Conservation (phyloP, 2,329 filamentous ascomycete genomes). For the Aspergillus sp. region DNA sequence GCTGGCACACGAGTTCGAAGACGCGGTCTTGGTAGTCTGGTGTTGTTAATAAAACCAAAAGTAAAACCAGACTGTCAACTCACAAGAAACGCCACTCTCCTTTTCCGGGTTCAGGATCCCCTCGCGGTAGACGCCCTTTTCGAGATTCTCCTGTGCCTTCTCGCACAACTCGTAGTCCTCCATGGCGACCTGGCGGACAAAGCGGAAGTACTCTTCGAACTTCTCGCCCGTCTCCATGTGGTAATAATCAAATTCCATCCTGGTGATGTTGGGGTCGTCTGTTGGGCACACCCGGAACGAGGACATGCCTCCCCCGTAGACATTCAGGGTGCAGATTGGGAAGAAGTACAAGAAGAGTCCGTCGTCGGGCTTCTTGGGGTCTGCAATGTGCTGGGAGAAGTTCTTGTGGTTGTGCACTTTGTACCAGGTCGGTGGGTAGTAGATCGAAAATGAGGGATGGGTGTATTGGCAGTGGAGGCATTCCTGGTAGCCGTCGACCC, state of each 20-base stretch:
- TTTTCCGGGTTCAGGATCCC: constrained; percentile 57
- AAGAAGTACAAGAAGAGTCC: constrained; percentile 60
- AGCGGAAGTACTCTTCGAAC: constrained; percentile 58
- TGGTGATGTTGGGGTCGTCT: constrained; percentile 48
- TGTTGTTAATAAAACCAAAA: neutral
- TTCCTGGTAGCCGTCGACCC: constrained; percentile 60
- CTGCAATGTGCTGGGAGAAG: constrained; percentile 57
- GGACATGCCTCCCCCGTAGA: constrained; percentile 60
- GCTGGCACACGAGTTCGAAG: constrained; percentile 45
- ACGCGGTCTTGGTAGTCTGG: constrained; percentile 50
- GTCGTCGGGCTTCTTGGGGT: constrained; percentile 53
- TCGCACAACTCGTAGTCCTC: constrained; percentile 60
- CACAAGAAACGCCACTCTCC: constrained; percentile 56
- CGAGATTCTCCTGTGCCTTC: constrained; percentile 55
- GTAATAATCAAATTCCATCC: constrained; percentile 63
- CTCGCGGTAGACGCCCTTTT: constrained; percentile 54
- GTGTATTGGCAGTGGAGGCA: constrained; percentile 61
- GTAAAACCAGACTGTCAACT: constrained; percentile 19
- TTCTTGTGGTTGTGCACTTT: constrained; percentile 55
- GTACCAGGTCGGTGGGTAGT: constrained; percentile 58
- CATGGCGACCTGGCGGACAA: constrained; percentile 56
- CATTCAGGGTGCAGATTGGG: constrained; percentile 56
- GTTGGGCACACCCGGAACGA: constrained; percentile 57
- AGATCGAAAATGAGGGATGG: constrained; percentile 56
- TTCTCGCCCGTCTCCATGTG: constrained; percentile 51